Percentiles rank a stretch among this genome's conserved stretches.
These are phyloP conservation scores for Bolboschoenoplectus hybrid DNA, from an alignment of 202 grass and related monocot species.

Conservation along the genomic window DNA sequence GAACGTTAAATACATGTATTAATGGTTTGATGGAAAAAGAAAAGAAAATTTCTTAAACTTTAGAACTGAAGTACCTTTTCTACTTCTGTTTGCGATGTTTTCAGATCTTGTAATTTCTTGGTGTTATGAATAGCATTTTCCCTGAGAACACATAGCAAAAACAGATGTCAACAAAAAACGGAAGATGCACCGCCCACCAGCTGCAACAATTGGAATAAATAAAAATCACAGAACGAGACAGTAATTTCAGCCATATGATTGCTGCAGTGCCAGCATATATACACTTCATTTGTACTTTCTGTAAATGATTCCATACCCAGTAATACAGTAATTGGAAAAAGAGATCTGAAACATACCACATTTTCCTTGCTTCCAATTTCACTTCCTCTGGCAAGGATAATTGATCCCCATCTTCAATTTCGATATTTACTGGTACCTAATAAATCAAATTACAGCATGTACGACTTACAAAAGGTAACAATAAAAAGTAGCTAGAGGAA, in stretches of 20 bases:
- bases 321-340: neutral
- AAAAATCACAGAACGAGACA: neutral
- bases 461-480: constrained; percentile 30
- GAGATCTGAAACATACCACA: constrained; percentile 47
- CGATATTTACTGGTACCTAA: constrained; percentile 69
- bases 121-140: constrained; percentile 35
- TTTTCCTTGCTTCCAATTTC: constrained; percentile 42
- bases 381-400: constrained; percentile 42
- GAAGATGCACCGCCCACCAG: neutral
- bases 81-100: constrained; percentile 50
- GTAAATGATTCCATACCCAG: neutral
- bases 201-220: no score
- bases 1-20: neutral
- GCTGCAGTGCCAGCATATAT: neutral
- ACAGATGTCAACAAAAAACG: neutral
- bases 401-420: constrained; percentile 58
- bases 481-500: neutral
- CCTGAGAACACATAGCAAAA: constrained; percentile 45
- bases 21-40: neutral
- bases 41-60: neutral
- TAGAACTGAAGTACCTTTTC: constrained; percentile 58
- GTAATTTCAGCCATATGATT: neutral
- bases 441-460: constrained; percentile 38
- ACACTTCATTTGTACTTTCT: neutral
- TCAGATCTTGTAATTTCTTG: constrained; percentile 54